Conservation (phyloP, 441 rosid genomes). For the Erodium moschatum region DNA sequence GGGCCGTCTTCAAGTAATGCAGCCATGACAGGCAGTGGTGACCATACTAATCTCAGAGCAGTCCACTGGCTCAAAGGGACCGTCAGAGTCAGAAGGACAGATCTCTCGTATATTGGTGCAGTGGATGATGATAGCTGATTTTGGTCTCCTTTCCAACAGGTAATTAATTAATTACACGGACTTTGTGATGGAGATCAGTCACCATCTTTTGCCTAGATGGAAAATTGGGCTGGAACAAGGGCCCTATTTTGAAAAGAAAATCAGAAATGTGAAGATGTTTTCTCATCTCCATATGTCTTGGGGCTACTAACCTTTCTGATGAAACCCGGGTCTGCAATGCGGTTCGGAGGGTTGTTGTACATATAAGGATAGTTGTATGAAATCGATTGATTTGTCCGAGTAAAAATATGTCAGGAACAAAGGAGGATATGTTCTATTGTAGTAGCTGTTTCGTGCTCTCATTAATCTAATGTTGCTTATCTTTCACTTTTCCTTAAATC, state of each 20-base stretch:
- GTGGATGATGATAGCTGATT: slow-evolving; percentile 87
- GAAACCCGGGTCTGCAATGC: slow-evolving; percentile 11
- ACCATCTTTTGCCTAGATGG: slow-evolving; percentile 20
- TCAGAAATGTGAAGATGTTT: slow-evolving; percentile 13
- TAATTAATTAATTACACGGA: slow-evolving; percentile 15
- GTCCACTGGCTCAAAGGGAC: slow-evolving; percentile 89
- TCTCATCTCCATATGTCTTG: slow-evolving; percentile 11
- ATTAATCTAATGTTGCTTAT: slow-evolving; percentile 21
- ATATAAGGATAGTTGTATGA: slow-evolving; percentile 46
- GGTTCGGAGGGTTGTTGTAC: slow-evolving; percentile 45
- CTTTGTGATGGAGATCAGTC: slow-evolving; percentile 17
- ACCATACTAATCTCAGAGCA: slow-evolving; percentile 73
- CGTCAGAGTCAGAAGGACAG: slow-evolving; percentile 74
- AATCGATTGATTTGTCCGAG: slow-evolving; percentile 35
- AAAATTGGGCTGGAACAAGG: slow-evolving; percentile 27
- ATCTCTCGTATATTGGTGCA: slow-evolving; percentile 78
- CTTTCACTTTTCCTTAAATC: neutral
- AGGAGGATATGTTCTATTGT: slow-evolving; percentile 19
- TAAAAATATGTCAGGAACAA: slow-evolving; percentile 26
- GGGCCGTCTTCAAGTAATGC: slow-evolving; percentile 50
- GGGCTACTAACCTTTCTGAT: slow-evolving; percentile 33
- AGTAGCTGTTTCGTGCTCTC: slow-evolving; percentile 30
- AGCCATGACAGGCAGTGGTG: slow-evolving; percentile 42
- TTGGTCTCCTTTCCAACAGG: slow-evolving; percentile 21
- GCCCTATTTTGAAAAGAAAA: slow-evolving; percentile 17